Conservation (phyloP, 1,284 basidiomycete genomes). For the Flammula alnicola region DNA sequence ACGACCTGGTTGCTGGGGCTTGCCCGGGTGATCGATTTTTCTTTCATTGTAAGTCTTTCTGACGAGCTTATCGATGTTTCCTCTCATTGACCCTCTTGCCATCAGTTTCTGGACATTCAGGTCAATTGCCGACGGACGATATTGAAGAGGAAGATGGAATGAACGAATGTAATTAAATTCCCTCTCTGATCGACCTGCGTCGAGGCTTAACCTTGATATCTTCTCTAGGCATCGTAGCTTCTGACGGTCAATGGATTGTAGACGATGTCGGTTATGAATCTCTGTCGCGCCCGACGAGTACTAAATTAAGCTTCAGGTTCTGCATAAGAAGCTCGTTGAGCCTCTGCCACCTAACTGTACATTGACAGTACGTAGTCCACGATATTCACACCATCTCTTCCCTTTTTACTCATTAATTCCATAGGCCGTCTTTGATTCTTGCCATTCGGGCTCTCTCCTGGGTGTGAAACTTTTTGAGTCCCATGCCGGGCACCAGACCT, state of each 20-base stretch:
- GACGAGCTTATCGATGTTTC: neutral
- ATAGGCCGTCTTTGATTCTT: no score
- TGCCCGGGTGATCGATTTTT: conserved; percentile 33
- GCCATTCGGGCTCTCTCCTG: no score
- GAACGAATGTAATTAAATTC: conserved; percentile 31
- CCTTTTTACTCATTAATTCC: no score
- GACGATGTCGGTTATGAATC: conserved; percentile 22
- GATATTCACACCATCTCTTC: no score
- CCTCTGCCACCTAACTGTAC: no score
- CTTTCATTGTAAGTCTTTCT: conserved; percentile 35
- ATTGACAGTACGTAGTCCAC: no score
- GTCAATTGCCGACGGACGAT: conserved; percentile 27
- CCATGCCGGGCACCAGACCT: no score
- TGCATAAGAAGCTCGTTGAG: no score
- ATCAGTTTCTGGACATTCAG: conserved; percentile 29
- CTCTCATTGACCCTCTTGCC: neutral
- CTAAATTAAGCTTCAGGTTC: conserved; percentile 11
- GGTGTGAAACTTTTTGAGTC: no score
- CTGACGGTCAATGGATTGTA: conserved; percentile 22
- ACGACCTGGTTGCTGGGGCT: conserved; percentile 32
- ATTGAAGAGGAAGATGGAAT: conserved; percentile 33
- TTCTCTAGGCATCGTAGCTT: conserved; percentile 21
- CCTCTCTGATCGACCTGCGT: no score
- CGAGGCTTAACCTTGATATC: neutral
- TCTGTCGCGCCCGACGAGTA: neutral